These are phyloP conservation scores for Annulohypoxylon maeteangense DNA, from an alignment of 495 filamentous ascomycete genomes.

Conservation along the genomic window DNA sequence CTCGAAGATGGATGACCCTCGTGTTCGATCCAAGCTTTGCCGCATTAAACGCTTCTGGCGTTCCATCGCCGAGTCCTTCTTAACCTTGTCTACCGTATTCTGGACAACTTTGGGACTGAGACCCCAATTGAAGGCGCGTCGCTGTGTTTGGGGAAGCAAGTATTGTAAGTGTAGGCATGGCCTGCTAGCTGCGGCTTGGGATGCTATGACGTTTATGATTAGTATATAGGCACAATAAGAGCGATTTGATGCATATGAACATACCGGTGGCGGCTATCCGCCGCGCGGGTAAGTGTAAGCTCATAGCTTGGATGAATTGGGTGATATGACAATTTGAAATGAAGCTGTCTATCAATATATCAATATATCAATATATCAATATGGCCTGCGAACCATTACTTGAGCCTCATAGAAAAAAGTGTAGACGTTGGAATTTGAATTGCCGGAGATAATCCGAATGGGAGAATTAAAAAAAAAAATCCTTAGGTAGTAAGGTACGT, in stretches of 20 bases:
- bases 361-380: too few relatives aligned
- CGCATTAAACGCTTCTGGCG: conserved; percentile 49
- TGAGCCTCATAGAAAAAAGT: conserved; percentile 25
- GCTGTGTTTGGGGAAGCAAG: conserved; percentile 40
- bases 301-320: conserved; percentile 51
- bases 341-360: conserved; percentile 11
- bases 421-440: conserved; percentile 11
- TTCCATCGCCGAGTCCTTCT: conserved; percentile 32
- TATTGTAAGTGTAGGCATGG: conserved; percentile 39
- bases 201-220: conserved; percentile 15
- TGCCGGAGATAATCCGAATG: conserved; percentile 30
- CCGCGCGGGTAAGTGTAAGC: conserved; percentile 56
- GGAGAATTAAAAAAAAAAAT: background rate
- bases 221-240: background rate
- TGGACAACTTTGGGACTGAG: background rate
- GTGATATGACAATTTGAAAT: conserved; percentile 11
- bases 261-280: conserved; percentile 54
- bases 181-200: conserved; percentile 48
- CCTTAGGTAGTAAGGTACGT: background rate
- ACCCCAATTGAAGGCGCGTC: conserved; percentile 45
- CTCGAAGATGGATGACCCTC: conserved; percentile 70
- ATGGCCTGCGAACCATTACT: conserved; percentile 3
- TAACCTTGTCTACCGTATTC: conserved; percentile 4
- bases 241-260: background rate
- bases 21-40: conserved; percentile 44